phyloP scores from a whole-genome alignment of 129 eudicot species.

The Tagetes erecta region DNA sequence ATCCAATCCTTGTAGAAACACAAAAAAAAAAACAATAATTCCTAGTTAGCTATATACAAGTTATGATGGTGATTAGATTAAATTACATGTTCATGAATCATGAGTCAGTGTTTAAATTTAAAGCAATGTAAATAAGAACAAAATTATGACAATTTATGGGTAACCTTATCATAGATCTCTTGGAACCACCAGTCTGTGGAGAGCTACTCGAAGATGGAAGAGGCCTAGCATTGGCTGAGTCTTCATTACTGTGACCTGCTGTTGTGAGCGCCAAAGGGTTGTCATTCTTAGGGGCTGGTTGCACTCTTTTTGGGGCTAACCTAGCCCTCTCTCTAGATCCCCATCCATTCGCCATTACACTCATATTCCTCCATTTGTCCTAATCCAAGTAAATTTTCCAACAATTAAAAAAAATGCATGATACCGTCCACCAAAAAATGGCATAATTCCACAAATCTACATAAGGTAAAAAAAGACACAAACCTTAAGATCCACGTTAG shows the following conservation, averaged over 20 bases:
- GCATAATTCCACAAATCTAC: constrained; percentile 11
- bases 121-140: not conserved
- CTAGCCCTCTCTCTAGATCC: constrained; percentile 86
- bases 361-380: constrained; percentile 99
- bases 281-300: constrained; percentile 57
- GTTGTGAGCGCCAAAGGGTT: constrained; percentile 41
- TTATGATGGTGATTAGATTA: not conserved
- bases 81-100: not conserved
- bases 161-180: constrained; percentile 83
- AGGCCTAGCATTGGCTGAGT: constrained; percentile 50
- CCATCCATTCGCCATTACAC: constrained; percentile 91
- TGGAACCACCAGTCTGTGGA: constrained; percentile 46
- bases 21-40: not conserved
- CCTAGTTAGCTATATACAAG: not conserved
- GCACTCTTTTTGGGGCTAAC: constrained; percentile 68
- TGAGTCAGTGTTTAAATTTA: not conserved
- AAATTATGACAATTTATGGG: not conserved
- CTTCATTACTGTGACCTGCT: constrained; percentile 61
- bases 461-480: constrained; percentile 11
- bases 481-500: constrained; percentile 96
- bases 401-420: not conserved
- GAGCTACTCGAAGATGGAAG: constrained; percentile 65
- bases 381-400: constrained; percentile 26
- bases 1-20: constrained; percentile 7
- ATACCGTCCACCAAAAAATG: not conserved